Evolutionary conservation across 306 rosid genomes (phyloP).

Genomic region (Casuarina equisetifolia): DNA sequence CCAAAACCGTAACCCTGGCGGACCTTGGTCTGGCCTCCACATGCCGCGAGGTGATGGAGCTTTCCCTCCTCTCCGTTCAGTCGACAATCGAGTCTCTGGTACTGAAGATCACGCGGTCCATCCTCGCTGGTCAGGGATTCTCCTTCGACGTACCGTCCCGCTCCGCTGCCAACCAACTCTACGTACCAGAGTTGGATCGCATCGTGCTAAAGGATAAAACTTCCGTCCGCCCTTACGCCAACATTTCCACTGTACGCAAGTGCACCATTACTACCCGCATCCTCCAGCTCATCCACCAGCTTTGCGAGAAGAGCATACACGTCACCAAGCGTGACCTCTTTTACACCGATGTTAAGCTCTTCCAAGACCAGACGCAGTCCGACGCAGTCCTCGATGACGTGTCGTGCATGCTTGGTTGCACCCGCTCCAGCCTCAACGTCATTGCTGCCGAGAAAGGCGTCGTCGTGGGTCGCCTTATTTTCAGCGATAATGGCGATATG

Average conservation of each 20-base stretch:
- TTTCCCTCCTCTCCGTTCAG: conserved; percentile 68
- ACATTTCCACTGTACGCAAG: conserved; percentile 77
- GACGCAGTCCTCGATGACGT: conserved; percentile 87
- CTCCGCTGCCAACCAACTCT: conserved; percentile 74
- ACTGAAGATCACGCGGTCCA: conserved; percentile 58
- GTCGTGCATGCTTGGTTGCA: conserved; percentile 83
- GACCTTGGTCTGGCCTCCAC: conserved; percentile 66
- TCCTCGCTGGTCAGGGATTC: conserved; percentile 77
- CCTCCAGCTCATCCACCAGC: conserved; percentile 81
- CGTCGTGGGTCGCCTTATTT: conserved; percentile 81
- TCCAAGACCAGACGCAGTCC: conserved; percentile 85
- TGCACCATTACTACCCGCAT: conserved; percentile 68
- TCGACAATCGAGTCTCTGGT: conserved; percentile 54
- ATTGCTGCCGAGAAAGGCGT: conserved; percentile 91
- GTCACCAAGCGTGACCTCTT: conserved; percentile 95
- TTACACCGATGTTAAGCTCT: conserved; percentile 90
- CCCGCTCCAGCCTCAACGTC: conserved; percentile 82
- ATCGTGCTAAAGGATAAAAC: conserved; percentile 78
- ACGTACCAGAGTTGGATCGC: conserved; percentile 85
- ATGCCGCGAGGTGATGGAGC: conserved; percentile 82
- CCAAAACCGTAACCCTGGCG: conserved; percentile 68
- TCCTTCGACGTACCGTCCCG: conserved; percentile 88
- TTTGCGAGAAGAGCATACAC: conserved; percentile 72
- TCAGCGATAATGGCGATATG: conserved; percentile 92
- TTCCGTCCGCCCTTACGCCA: conserved; percentile 69